A percentile compares a stretch with the other conserved stretches of the same genome.
phyloP scores from a whole-genome alignment of 345 rosid species.

The Eucalyptus cloeziana region DNA sequence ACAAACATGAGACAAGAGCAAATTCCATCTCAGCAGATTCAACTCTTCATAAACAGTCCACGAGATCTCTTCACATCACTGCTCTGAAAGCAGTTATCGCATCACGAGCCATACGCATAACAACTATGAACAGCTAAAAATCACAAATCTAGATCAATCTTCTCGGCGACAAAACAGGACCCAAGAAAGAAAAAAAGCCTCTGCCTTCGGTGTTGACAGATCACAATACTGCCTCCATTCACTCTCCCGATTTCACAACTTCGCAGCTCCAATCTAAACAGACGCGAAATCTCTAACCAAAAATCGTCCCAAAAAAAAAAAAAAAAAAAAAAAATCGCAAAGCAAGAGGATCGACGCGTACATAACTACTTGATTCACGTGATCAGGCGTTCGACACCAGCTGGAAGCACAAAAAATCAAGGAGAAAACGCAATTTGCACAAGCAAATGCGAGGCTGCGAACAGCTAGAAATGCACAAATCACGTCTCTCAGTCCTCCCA shows the following conservation, averaged over 20 bases:
- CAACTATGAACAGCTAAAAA: background rate
- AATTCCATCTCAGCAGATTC: background rate
- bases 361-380: background rate
- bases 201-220: background rate
- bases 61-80: background rate
- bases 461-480: background rate
- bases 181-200: background rate
- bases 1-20: background rate
- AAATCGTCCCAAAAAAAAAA: background rate
- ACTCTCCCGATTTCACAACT: background rate
- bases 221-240: background rate
- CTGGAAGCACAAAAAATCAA: background rate
- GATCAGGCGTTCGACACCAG: background rate
- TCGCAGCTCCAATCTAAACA: background rate
- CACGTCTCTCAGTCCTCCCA: background rate
- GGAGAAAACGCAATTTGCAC: background rate
- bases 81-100: background rate
- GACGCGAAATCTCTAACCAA: background rate
- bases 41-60: background rate
- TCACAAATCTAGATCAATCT: background rate
- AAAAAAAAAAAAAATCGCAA: background rate
- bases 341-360: background rate
- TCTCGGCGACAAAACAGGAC: background rate
- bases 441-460: background rate
- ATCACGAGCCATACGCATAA: background rate